Conservation (phyloP, 1,139 yeast genomes). For the Pichiaceae sp. region DNA sequence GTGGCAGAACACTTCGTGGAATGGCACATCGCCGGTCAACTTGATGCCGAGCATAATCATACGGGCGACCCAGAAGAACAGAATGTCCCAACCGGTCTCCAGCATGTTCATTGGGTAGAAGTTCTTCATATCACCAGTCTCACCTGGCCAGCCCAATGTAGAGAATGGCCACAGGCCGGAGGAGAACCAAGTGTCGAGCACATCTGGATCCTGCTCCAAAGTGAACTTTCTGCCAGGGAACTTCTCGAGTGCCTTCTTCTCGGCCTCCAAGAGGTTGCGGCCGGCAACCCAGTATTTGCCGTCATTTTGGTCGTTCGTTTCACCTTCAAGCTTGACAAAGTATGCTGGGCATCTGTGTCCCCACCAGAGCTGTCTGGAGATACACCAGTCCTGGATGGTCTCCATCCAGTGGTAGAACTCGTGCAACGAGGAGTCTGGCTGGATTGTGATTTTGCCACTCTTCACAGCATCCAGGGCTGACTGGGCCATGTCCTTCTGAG, state of each 20-base stretch:
- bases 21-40: conserved; percentile 86
- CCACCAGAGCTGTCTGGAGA: conserved; percentile 99
- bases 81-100: conserved; percentile 98
- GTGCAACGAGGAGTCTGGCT: conserved; percentile 83
- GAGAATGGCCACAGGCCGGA: conserved; percentile 98
- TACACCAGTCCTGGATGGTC: conserved; percentile 98
- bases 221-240: conserved; percentile 66
- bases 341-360: conserved; percentile 98
- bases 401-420: conserved; percentile 96
- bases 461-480: conserved; percentile 83
- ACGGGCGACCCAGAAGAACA: conserved; percentile 97
- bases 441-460: conserved; percentile 70
- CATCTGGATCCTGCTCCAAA: conserved; percentile 94
- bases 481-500: conserved; percentile 82
- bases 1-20: conserved; percentile 95
- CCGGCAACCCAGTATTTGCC: conserved; percentile 90
- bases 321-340: conserved; percentile 74
- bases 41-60: conserved; percentile 90
- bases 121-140: conserved; percentile 62
- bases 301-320: conserved; percentile 49
- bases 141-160: conserved; percentile 90
- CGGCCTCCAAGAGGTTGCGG: conserved; percentile 73
- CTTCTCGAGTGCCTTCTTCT: conserved; percentile 64
- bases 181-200: conserved; percentile 97
- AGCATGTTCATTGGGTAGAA: conserved; percentile 89